These are phyloP conservation scores for Lepiota brunneoincarnata DNA, from an alignment of 768 basidiomycete species.

Conservation along the genomic window DNA sequence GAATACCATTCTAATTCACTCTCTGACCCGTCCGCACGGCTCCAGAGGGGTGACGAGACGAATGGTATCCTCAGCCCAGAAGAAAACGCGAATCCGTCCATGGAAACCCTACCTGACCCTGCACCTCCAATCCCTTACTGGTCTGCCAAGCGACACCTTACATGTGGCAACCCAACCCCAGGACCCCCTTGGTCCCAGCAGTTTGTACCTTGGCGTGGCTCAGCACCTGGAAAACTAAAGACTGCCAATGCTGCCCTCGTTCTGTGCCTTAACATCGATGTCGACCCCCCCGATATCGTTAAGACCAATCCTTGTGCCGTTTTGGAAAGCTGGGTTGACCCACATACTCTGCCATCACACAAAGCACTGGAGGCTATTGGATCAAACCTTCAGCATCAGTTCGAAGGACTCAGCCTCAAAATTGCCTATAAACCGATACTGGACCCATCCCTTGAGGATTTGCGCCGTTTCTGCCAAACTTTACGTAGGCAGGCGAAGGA, in stretches of 20 bases:
- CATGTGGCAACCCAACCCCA: slow-evolving; percentile 82
- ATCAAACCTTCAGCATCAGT: slow-evolving; percentile 90
- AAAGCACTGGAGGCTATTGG: slow-evolving; percentile 95
- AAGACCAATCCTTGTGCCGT: slow-evolving; percentile 96
- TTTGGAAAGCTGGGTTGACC: slow-evolving; percentile 97
- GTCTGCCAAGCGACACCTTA: slow-evolving; percentile 88
- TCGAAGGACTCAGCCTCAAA: slow-evolving; percentile 92
- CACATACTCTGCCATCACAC: slow-evolving; percentile 84
- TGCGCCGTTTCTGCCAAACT: slow-evolving; percentile 80
- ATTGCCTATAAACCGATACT: slow-evolving; percentile 93
- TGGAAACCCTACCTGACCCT: slow-evolving; percentile 43
- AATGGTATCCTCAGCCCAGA: slow-evolving; percentile 30
- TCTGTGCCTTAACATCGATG: slow-evolving; percentile 94
- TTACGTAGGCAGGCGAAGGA: slow-evolving; percentile 88
- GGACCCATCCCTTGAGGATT: slow-evolving; percentile 93
- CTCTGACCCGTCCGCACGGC: slow-evolving; percentile 46
- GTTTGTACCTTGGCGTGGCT: slow-evolving; percentile 76
- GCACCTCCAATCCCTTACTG: slow-evolving; percentile 76
- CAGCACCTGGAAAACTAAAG: slow-evolving; percentile 82
- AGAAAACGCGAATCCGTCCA: slow-evolving; percentile 39
- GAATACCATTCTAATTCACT: slow-evolving; percentile 46
- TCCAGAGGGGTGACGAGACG: slow-evolving; percentile 27
- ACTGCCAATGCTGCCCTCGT: slow-evolving; percentile 87
- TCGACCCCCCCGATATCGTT: slow-evolving; percentile 96
- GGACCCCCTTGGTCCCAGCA: slow-evolving; percentile 64